Evolutionary conservation across 2,329 filamentous ascomycete species (phyloP), one percentile per base, ranked within the genome.

Genomic region (Fusarium pilosicola): DNA sequence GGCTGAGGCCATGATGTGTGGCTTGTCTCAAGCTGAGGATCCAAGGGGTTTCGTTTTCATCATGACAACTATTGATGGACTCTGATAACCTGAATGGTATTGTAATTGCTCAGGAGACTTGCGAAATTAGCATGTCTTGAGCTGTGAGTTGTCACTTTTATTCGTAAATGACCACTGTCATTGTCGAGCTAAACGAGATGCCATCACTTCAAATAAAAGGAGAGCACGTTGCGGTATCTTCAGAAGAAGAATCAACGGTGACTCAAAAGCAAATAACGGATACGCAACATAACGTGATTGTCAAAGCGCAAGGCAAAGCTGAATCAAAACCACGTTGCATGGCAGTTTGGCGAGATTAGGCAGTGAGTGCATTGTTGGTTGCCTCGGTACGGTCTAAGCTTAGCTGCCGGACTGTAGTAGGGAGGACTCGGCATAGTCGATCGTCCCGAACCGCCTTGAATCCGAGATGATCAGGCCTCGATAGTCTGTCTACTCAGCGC

Each of bases 281-380:
- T 38, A 70, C 30, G 45, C 12, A 51, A 45, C 9, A 62, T 52
- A 55, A 28, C 49, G 41, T 74, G 55, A 65, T 69, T 34, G 20
- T 45, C 48, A 22, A 65, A 67, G 54, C 69, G 58, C 28, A 44
- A 58, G 32, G 10, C 51, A 61, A 46, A 61, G 52, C 46, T 58
- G 68, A 74, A 63, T 45, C 36, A 62, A 24, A 64, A 56, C 62
- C 72, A 67, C 61, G 68, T 75, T 73, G 61, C 70, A 56, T 60
- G 42, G 30, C 48, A 69, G 56, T 69, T 76, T 77, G 56, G 65
- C 71, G 49, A 77, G 51, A 77, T 74, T 76, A 55, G 32, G 32
- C 17, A 34, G 32, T 34, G 15, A 34, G 30, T 26, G 42, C 8
- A 17, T 18, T 61, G 28, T n/a, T 60, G 41, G 56, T 61, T 64